These are phyloP conservation scores for Xylaria multiplex DNA, from an alignment of 2,329 filamentous ascomycete species.

Conservation along the genomic window DNA sequence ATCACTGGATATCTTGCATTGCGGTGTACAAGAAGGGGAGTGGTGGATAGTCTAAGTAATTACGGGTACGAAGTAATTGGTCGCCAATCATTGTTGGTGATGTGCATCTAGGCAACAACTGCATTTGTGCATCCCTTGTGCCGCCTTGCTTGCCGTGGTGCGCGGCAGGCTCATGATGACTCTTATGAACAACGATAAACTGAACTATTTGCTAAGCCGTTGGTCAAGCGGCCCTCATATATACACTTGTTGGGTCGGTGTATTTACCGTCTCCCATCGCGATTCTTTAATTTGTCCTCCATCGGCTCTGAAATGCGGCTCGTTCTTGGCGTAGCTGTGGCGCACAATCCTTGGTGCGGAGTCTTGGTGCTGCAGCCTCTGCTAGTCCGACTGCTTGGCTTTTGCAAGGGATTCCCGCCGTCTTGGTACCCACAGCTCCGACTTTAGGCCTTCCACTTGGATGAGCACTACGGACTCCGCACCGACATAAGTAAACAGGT, in stretches of 20 bases:
- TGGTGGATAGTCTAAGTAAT: not conserved
- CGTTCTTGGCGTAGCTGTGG: not conserved
- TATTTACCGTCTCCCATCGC: not conserved
- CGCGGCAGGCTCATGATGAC: not conserved
- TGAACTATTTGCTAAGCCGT: not conserved
- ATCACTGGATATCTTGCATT: not conserved
- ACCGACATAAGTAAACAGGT: not conserved
- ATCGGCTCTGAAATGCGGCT: conserved; percentile 7
- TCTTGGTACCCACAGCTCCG: not conserved
- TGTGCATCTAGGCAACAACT: conserved; percentile 18
- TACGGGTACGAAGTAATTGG: not conserved
- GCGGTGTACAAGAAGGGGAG: not conserved
- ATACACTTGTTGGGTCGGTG: conserved; percentile 4
- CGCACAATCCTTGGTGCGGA: not conserved
- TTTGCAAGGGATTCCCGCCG: not conserved
- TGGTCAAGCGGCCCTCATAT: conserved; percentile 4
- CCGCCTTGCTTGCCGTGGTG: not conserved
- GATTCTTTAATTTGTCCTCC: not conserved
- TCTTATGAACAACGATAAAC: not conserved
- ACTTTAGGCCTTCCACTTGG: no score
- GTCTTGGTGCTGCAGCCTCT: no score
- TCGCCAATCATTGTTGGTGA: conserved; percentile 11
- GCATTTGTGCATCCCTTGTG: not conserved
- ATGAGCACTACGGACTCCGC: not conserved
- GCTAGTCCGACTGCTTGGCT: not conserved